Conservation (phyloP, 2,329 filamentous ascomycete species). For the Alternaria postmessia region DNA sequence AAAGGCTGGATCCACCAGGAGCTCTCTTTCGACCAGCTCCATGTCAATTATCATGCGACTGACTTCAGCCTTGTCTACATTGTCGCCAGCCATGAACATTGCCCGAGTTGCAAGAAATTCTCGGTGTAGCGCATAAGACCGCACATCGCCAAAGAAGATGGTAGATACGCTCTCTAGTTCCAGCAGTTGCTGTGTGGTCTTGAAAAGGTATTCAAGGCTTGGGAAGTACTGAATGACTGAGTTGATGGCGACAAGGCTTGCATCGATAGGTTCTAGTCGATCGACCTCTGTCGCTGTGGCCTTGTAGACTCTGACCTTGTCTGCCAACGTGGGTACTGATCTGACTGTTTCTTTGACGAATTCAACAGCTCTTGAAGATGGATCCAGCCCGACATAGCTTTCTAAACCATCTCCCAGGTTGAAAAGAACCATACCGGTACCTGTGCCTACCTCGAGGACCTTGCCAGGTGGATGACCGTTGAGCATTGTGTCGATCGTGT, state of each 20-base stretch:
- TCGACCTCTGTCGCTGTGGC: neutral
- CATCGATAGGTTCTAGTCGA: neutral
- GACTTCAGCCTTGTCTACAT: neutral
- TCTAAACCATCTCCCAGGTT: constrained; percentile 8
- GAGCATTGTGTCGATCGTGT: constrained; percentile 13
- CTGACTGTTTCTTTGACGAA: constrained; percentile 8
- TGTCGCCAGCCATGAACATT: constrained; percentile 1
- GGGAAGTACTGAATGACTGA: constrained; percentile 23
- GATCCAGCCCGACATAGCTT: constrained; percentile 15
- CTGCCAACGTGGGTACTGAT: constrained; percentile 6
- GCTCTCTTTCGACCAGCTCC: constrained; percentile 3
- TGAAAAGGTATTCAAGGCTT: constrained; percentile 18
- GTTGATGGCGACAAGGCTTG: constrained; percentile 8
- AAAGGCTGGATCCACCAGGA: constrained; percentile 17
- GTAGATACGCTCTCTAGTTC: neutral
- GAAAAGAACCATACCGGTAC: constrained; percentile 22
- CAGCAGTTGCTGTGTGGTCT: neutral
- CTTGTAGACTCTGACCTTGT: constrained; percentile 4
- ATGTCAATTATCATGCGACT: constrained; percentile 11
- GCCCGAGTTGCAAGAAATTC: constrained; percentile 12
- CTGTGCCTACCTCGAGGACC: constrained; percentile 17
- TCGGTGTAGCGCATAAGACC: constrained; percentile 9
- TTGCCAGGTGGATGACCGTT: neutral
- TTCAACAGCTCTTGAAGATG: constrained; percentile 3
- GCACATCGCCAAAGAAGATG: constrained; percentile 16